Base-by-base conservation (phyloP, 129 eudicot species). In the Helianthus tuberosus region DNA sequence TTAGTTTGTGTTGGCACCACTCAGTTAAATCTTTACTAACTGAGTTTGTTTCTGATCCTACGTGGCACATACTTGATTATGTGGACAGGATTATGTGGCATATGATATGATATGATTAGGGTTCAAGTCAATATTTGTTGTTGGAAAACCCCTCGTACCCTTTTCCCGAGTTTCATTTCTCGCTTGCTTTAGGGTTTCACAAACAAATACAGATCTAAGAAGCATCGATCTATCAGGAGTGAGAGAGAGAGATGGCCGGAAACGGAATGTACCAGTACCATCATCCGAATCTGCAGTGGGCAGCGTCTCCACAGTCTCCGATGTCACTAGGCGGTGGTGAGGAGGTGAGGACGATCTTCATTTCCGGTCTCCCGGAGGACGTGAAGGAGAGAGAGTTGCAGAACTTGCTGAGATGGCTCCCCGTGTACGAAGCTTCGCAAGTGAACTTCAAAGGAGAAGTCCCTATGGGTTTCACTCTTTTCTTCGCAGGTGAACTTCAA, bases 371-470 rank as follows among this genome's bases (percentile, higher is more conserved):
- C 4, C 98, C 98, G 6, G 89, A 83, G 79, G 98, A 94, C 75
- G 98, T 94, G 5, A 94, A 94, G 75, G 98, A 94, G 85, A 81
- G 98, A 76, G 98, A 94, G 66, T 61, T 94, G 57, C 93, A 79
- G 88, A 94, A 94, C 57, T 44, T 90, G 76, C 72, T 94, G 68
- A 81, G 98, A 60, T 94, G 98, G 98, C 71, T 94, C 13, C 98
- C 98, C 5, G 98, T 97, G 0, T 94, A 88, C 68, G 98, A 94
- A 84, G 97, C 98, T 12, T 94, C 98, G 0, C 98, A 94, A 82
- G 85, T 94, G 54, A 94, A 94, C 75, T 90, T 84, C 85, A 94
- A 94, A 80, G 96, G 86, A 6, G 93, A 90, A 44, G 91, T 80
- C 76, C 98, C 98, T 1, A 79, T 94, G 91, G 97, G 98, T 1